Evolutionary conservation across 2,329 filamentous ascomycete species (phyloP), one percentile per base, ranked within the genome.

Genomic region (Chaetomiaceae sp.): DNA sequence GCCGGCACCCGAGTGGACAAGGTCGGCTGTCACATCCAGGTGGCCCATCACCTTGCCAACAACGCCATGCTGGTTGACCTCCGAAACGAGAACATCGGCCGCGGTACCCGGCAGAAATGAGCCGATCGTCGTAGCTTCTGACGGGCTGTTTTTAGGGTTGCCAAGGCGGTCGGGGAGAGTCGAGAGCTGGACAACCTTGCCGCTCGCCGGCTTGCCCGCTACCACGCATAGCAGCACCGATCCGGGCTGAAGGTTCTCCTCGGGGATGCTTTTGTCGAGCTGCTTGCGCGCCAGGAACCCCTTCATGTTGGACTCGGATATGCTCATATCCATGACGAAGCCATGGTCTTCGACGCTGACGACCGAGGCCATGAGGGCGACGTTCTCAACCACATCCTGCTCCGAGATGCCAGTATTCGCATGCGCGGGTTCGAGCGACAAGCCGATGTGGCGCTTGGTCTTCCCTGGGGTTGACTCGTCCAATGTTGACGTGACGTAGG

Each of bases 331-430:
- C 90, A 99, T 96, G 52, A 97, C 82, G 54, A 94, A 80, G 57
- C 94, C 94, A 65, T 96, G 91, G 64, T 99, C 95, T 70, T 99
- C 92, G n/a, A 95, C 87, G 69, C 92, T 99, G 47, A 81, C 72
- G 23, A 99, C 85, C 0, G 91, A 87, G 2, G 91, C 92, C 79
- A 97, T 95, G 19, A 97, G 75, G 42, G 88, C 91, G 59, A 77
- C 79, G 65, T 95, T 87, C 37, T 80, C 72, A 9, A 94, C 83
- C 9, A 96, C 71, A 63, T 90, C 89, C 37, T 87, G 82, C 60
- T 82, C 80, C 3, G 80, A 76, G 20, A 99, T 75, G 1, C 88
- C 86, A 2, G 80, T 79, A 68, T 99, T 99, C 51, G 89, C 79
- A 57, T 89, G 80, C 55, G 80, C 79, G 2, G 94, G 94, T 46